Evolutionary conservation across 306 rosid species (phyloP), one percentile per base, ranked within the genome.

Genomic region (Oxytropis ochrocephala): DNA sequence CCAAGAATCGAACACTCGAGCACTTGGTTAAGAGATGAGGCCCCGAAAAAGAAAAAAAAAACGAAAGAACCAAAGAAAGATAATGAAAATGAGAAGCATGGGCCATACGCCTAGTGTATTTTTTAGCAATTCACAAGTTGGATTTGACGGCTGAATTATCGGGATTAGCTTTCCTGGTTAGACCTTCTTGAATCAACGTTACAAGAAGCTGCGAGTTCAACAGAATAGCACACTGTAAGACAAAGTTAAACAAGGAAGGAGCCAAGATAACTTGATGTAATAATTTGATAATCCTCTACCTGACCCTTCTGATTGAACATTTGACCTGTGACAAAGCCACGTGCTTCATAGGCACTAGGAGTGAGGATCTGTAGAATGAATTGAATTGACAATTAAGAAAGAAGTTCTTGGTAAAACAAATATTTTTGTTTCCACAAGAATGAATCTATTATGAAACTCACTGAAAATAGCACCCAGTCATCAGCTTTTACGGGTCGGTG

Each of bases 261-360:
- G 39, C 10, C 58, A 43, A 36, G 50, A 21, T 39, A 44, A 18
- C 9, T 64, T 32, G 42, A 42, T 12, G 51, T 21, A 13, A 63
- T 21, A 13, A 67, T 47, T 44, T 46, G 6, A 27, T 42, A 51
- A 41, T 53, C 57, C 27, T 58, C 59, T 85, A 94, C 97, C 98
- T 94, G 89, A 81, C 95, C 95, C 63, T 87, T 85, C 75, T 68
- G 84, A 61, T 90, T 94, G 79, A 94, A 94, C 97, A 94, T 90
- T 62, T 78, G 83, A 35, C 96, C 98, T 3, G 70, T 46, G 70
- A 88, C 96, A 68, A 74, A 79, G 59, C 88, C 88, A 1, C 98
- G 95, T 3, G 95, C 92, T 27, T 84, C 83, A 56, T 69, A 38
- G 63, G 91, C 85, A 47, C 49, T 59, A 27, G 97, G 89, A 54